Evolutionary conservation across 2,329 filamentous ascomycete genomes (phyloP).

Genomic region (Graphilbum fragrans): DNA sequence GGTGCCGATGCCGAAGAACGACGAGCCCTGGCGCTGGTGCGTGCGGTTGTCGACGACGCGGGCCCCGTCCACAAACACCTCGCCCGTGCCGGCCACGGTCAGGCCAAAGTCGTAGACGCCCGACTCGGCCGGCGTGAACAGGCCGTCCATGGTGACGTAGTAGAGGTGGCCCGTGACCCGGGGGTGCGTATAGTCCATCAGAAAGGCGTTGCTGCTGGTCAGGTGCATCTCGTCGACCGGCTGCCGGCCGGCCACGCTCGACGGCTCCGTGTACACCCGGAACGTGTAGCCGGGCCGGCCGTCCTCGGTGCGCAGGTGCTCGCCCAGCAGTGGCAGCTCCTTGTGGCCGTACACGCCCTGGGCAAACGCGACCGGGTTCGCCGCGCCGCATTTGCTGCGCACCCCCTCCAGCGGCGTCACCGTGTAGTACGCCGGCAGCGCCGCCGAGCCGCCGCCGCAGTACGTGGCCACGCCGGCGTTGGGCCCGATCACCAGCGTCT

Average conservation of each 20-base stretch:
- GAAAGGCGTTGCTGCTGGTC: neutral
- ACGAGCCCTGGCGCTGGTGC: neutral
- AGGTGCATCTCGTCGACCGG: neutral
- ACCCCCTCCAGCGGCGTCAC: constrained; percentile 53
- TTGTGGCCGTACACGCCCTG: constrained; percentile 59
- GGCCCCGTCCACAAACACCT: neutral
- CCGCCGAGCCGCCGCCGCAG: constrained; percentile 54
- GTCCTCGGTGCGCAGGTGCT: constrained; percentile 49
- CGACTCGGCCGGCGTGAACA: neutral
- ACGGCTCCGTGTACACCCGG: neutral
- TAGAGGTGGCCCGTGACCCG: neutral
- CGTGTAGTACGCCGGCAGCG: constrained; percentile 55
- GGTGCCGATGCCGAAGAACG: neutral
- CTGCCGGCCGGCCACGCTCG: neutral
- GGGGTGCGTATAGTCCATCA: neutral
- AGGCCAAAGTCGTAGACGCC: neutral
- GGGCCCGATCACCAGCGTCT: neutral
- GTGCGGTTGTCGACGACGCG: neutral
- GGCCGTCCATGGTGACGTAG: neutral
- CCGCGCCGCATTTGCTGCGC: constrained; percentile 18
- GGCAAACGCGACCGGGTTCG: constrained; percentile 54
- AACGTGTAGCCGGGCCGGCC: constrained; percentile 33
- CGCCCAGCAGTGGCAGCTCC: constrained; percentile 46
- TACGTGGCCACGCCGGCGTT: constrained; percentile 17
- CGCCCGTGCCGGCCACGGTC: neutral